Evolutionary conservation across 371 early-diverging fungal genomes (phyloP).

Genomic region (Mortierella sp.): DNA sequence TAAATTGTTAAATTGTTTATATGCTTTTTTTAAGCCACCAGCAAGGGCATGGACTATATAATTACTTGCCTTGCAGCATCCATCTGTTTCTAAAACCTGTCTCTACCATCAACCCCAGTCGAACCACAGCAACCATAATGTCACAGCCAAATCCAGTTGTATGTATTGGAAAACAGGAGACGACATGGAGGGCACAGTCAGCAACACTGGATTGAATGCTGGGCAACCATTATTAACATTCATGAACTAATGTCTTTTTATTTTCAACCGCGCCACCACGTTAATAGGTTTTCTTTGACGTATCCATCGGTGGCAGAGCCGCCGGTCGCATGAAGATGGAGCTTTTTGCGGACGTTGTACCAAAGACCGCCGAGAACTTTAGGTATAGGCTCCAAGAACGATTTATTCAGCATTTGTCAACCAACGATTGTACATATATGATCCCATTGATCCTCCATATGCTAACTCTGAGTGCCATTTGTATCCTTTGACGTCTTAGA

Average conservation of each 20-base stretch:
- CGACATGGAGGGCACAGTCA: neutral
- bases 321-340: slow-evolving; percentile 97
- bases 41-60: no score
- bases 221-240: neutral
- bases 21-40: neutral
- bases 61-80: no score
- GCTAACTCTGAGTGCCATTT: neutral
- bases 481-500: slow-evolving; percentile 48
- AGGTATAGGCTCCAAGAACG: slow-evolving; percentile 58
- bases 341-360: slow-evolving; percentile 92
- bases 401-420: neutral
- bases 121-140: slow-evolving; percentile 8
- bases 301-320: slow-evolving; percentile 80
- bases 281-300: slow-evolving; percentile 77
- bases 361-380: slow-evolving; percentile 99
- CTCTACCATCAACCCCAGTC: neutral
- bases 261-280: neutral
- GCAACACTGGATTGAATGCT: neutral
- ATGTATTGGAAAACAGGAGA: neutral
- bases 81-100: no score
- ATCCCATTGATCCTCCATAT: neutral
- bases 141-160: slow-evolving; percentile 43
- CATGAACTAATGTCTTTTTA: neutral
- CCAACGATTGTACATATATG: neutral
- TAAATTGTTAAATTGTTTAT: neutral